Evolutionary conservation across 2,329 filamentous ascomycete species (phyloP), one percentile per base, ranked within the genome.

Genomic region (Juglanconis oblonga): DNA sequence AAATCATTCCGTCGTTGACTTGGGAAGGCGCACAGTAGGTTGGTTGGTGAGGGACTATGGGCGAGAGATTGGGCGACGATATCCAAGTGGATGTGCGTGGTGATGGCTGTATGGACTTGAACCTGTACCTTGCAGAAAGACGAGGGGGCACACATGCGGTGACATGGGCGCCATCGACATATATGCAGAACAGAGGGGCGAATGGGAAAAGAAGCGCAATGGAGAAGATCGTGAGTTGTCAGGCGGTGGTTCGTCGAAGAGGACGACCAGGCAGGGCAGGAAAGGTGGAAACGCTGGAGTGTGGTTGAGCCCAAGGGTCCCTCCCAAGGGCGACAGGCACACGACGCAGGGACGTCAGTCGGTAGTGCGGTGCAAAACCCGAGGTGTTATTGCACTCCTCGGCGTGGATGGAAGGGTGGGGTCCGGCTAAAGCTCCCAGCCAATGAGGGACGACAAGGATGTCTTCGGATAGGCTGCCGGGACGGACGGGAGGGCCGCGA

Each of bases 191-290:
- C 17, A 33, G 35, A 51, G 45, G 45, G 38, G 38, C 38, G 24
- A 49, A 29, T 14, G 13, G 13, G 24, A 8, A 14, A 47, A 17
- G 55, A 24, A 52, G 24, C 14, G 8, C 32, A 14, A 31, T 11
- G 33, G 29, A 11, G 54, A 55, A 62, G 61, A 60, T 61, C 57
- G 61, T 62, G 61, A 57, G 57, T 35, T 62, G 61, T 60, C 57
- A 62, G 44, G 51, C 44, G 52, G 53, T 60, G 57, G 45, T 57
- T 57, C 51, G 58, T 40, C 33, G 36, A 52, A 36, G 53, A 17
- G 44, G 44, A 7, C 14, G 9, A 17, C n/a, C 4, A 4, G 35
- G 13, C 11, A 17, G 17, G 17, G 14, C 7, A 45, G n/a, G 44
- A 17, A 45, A 17, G 9, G 32, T 36, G 31, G 49, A 52, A 50